phyloP scores from a whole-genome alignment of 129 eudicot species.

The Helichrysum umbraculigerum region DNA sequence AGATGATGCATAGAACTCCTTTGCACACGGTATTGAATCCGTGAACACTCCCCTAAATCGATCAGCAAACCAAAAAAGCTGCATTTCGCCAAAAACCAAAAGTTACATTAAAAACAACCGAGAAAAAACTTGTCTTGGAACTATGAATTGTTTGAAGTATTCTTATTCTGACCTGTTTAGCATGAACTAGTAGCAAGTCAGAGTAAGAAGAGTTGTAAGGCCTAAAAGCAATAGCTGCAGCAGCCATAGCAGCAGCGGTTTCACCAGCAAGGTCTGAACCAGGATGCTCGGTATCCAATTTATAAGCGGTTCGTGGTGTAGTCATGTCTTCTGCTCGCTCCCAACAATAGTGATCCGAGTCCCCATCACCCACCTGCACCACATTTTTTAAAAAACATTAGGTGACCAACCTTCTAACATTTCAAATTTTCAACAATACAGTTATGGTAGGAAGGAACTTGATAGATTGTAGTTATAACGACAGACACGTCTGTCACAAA shows the following conservation, averaged over 20 bases:
- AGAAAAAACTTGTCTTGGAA: not conserved
- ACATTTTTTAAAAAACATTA: conserved; percentile 14
- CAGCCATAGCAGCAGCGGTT: conserved; percentile 93
- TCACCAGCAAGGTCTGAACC: conserved; percentile 96
- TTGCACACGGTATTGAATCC: conserved; percentile 60
- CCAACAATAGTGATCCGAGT: conserved; percentile 90
- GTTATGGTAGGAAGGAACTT: conserved; percentile 18
- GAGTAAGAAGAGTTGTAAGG: conserved; percentile 80
- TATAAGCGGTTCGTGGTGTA: conserved; percentile 74
- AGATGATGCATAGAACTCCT: conserved; percentile 65
- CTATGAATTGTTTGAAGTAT: not conserved
- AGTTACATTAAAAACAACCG: conserved; percentile 14
- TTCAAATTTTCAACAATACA: not conserved
- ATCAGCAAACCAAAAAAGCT: conserved; percentile 92
- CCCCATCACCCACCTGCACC: conserved; percentile 85
- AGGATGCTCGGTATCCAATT: conserved; percentile 61
- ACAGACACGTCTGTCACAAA: not conserved
- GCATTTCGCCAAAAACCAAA: conserved; percentile 24
- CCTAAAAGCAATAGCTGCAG: conserved; percentile 69
- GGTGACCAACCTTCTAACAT: conserved; percentile 26
- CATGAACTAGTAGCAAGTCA: conserved; percentile 59
- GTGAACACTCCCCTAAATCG: conserved; percentile 68
- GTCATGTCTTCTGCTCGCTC: conserved; percentile 90
- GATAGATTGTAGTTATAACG: not conserved
- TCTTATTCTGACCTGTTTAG: conserved; percentile 57